Percentiles rank a stretch among this genome's conserved stretches.
Evolutionary conservation across 306 rosid species (phyloP).

Genomic region (Acacia confusa): DNA sequence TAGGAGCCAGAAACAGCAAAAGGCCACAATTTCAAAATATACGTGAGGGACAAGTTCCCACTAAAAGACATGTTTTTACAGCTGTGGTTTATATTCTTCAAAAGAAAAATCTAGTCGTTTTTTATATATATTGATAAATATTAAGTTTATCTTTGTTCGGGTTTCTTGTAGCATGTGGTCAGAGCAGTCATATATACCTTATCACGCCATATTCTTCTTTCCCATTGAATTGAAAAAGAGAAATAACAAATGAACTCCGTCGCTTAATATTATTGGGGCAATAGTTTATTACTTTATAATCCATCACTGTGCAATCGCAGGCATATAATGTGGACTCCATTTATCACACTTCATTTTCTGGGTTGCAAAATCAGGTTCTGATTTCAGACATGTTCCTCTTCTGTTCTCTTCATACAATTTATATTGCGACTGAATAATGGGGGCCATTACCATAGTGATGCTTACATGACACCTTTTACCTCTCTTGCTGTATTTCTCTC

Average conservation of each 20-base stretch:
- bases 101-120: not conserved
- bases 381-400: conserved; percentile 11
- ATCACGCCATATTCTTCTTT: conserved; percentile 45
- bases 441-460: conserved; percentile 16
- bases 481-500: not conserved
- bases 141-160: not conserved
- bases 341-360: conserved; percentile 30
- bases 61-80: conserved; percentile 51
- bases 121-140: too few species aligned
- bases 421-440: conserved; percentile 5
- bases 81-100: conserved; percentile 47
- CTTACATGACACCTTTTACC: conserved; percentile 29
- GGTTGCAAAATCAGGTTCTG: conserved; percentile 5
- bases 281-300: conserved; percentile 21
- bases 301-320: conserved; percentile 45
- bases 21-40: conserved; percentile 36
- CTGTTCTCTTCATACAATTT: not conserved
- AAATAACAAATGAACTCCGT: conserved; percentile 20
- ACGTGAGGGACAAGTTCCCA: conserved; percentile 31
- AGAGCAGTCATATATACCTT: conserved; percentile 39
- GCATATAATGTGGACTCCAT: too few species aligned
- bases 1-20: conserved; percentile 40
- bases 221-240: conserved; percentile 29
- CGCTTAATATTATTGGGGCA: not conserved
- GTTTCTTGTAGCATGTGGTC: conserved; percentile 45